Conservation (phyloP, 2,329 filamentous ascomycete genomes). For the Nemania abortiva region DNA sequence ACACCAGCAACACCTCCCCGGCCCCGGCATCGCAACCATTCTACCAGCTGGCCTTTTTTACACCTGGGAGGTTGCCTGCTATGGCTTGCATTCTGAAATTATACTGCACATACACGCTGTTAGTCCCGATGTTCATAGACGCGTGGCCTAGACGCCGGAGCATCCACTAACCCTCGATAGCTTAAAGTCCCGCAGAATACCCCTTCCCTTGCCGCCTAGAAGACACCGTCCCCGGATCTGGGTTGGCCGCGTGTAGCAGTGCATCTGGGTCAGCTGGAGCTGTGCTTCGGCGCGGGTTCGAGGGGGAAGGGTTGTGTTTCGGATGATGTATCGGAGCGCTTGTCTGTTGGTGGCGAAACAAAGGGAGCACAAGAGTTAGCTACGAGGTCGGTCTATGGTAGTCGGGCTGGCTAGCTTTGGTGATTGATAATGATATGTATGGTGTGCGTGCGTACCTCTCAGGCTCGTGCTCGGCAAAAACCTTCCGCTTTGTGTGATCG, state of each 20-base stretch:
- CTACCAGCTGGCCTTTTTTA: slow-evolving; percentile 97
- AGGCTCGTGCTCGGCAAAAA: slow-evolving; percentile 86
- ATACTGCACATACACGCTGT: slow-evolving; percentile 68
- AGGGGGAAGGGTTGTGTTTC: slow-evolving; percentile 86
- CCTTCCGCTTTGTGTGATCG: slow-evolving; percentile 96
- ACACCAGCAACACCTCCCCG: slow-evolving; percentile 27
- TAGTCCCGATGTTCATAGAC: slow-evolving; percentile 38
- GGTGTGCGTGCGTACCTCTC: slow-evolving; percentile 73
- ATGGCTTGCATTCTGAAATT: slow-evolving; percentile 93
- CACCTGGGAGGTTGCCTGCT: slow-evolving; percentile 86
- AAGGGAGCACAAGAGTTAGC: slow-evolving; percentile 13
- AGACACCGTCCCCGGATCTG: slow-evolving; percentile 96
- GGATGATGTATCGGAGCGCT: slow-evolving; percentile 92
- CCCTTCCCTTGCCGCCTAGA: slow-evolving; percentile 87
- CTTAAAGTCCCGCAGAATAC: slow-evolving; percentile 94
- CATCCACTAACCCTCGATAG: slow-evolving; percentile 57
- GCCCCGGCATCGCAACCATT: slow-evolving; percentile 14
- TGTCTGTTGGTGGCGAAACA: slow-evolving; percentile 72
- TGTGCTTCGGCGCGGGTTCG: slow-evolving; percentile 91
- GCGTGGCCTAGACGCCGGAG: neutral
- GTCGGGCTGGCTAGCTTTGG: slow-evolving; percentile 8
- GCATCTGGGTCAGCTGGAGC: slow-evolving; percentile 93
- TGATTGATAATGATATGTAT: slow-evolving; percentile 1
- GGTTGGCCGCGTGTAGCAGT: slow-evolving; percentile 91
- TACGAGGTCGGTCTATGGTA: neutral